Conservation (phyloP, 1,284 basidiomycete species). For the Gomphus bonarii region DNA sequence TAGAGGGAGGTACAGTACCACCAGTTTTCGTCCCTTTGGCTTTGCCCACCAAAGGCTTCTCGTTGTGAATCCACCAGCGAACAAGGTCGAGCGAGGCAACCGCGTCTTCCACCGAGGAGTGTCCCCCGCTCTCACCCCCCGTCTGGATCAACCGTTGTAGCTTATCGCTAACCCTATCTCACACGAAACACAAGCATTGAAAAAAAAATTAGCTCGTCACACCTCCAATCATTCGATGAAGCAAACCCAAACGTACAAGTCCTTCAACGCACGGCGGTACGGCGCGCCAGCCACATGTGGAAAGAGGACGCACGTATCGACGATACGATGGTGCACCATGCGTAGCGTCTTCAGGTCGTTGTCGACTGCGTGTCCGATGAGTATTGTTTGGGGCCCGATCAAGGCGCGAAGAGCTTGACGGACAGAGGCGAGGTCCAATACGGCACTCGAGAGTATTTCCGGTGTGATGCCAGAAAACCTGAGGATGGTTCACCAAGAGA, state of each 20-base stretch:
- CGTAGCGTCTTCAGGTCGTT: constrained; percentile 85
- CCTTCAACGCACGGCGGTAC: constrained; percentile 66
- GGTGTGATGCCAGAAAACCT: constrained; percentile 82
- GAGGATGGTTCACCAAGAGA: constrained; percentile 8
- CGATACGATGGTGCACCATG: constrained; percentile 69
- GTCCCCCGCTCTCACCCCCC: constrained; percentile 61
- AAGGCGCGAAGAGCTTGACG: constrained; percentile 56
- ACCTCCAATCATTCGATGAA: neutral
- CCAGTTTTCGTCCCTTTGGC: neutral
- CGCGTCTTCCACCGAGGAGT: constrained; percentile 81
- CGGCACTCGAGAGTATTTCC: constrained; percentile 46
- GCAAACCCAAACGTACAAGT: constrained; percentile 63
- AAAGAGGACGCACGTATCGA: constrained; percentile 80
- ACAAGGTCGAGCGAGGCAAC: constrained; percentile 77
- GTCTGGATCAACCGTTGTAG: constrained; percentile 70
- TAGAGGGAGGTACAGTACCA: neutral
- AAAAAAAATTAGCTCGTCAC: neutral
- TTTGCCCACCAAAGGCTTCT: no score
- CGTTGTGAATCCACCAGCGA: constrained; percentile 57
- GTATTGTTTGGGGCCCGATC: constrained; percentile 69
- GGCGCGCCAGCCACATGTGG: constrained; percentile 74
- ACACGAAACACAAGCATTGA: no score
- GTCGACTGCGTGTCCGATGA: constrained; percentile 80
- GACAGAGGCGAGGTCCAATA: constrained; percentile 55
- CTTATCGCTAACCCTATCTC: constrained; percentile 61